phyloP scores from a whole-genome alignment of 1,139 yeast species.

The Petasospora fabianii region DNA sequence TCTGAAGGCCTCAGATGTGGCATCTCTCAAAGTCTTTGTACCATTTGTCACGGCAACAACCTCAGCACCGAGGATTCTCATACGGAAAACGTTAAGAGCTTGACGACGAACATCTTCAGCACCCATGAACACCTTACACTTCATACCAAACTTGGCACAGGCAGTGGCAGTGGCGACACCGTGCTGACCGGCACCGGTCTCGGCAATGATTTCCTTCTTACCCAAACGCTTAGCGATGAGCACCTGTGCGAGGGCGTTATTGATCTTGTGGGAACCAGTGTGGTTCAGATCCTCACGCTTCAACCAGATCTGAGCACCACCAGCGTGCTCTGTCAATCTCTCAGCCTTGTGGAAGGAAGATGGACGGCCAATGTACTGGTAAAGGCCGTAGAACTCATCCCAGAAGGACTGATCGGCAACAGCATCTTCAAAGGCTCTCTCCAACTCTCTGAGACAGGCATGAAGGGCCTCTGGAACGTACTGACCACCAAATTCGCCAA shows the following conservation, averaged over 20 bases:
- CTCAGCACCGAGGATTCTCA: constrained; percentile 93
- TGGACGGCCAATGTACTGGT: constrained; percentile 94
- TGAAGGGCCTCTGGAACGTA: constrained; percentile 96
- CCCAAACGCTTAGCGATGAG: constrained; percentile 90
- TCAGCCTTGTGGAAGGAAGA: constrained; percentile 90
- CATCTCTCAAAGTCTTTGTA: constrained; percentile 93
- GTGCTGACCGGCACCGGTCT: constrained; percentile 99
- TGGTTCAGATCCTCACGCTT: constrained; percentile 98
- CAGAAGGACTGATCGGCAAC: constrained; percentile 87
- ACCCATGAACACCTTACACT: constrained; percentile 98
- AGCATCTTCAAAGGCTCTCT: constrained; percentile 81
- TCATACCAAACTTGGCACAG: constrained; percentile 94
- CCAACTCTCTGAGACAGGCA: constrained; percentile 85
- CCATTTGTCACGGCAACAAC: constrained; percentile 94
- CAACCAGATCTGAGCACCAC: constrained; percentile 97
- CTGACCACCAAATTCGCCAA: constrained; percentile 98
- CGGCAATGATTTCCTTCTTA: constrained; percentile 88
- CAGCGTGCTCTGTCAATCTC: constrained; percentile 81
- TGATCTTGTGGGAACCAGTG: constrained; percentile 96
- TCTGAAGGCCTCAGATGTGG: constrained; percentile 95
- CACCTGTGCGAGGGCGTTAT: constrained; percentile 94
- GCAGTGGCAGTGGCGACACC: constrained; percentile 99
- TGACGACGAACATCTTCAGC: constrained; percentile 99
- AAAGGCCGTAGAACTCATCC: constrained; percentile 83
- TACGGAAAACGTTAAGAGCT: constrained; percentile 95